Conservation (phyloP, 805 yeast genomes). For the Lipomyces yamadae region DNA sequence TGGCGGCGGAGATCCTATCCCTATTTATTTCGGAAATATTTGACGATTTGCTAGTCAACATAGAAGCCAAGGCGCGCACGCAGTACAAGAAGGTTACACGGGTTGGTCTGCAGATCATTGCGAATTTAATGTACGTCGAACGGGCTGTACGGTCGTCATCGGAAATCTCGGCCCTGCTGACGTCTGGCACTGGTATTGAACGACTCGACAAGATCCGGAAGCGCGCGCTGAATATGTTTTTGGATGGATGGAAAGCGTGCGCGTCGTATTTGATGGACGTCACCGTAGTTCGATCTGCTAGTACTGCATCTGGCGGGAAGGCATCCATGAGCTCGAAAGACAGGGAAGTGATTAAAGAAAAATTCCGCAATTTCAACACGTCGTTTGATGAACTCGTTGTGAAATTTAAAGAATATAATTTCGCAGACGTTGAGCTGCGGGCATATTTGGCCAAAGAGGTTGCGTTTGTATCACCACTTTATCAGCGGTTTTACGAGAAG, state of each 20-base stretch:
- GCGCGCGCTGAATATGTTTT: slow-evolving; percentile 70
- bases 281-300: slow-evolving; percentile 58
- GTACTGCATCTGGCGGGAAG: slow-evolving; percentile 23
- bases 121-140: slow-evolving; percentile 75
- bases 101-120: slow-evolving; percentile 72
- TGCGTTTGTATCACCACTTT: slow-evolving; percentile 76
- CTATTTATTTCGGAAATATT: slow-evolving; percentile 76
- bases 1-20: slow-evolving; percentile 53
- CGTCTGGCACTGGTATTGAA: slow-evolving; percentile 58
- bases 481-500: slow-evolving; percentile 82
- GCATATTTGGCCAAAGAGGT: slow-evolving; percentile 70
- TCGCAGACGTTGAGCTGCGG: slow-evolving; percentile 69
- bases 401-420: slow-evolving; percentile 65
- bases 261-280: slow-evolving; percentile 80
- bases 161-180: slow-evolving; percentile 59
- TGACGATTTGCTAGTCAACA: slow-evolving; percentile 68
- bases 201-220: slow-evolving; percentile 72
- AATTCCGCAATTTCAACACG: slow-evolving; percentile 78
- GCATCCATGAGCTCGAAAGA: slow-evolving; percentile 65
- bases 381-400: slow-evolving; percentile 78
- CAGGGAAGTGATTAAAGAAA: slow-evolving; percentile 79
- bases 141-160: slow-evolving; percentile 48
- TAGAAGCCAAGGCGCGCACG: slow-evolving; percentile 63
- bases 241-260: slow-evolving; percentile 75
- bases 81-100: slow-evolving; percentile 45